These are phyloP conservation scores for Vaccinium vitisidaea DNA, from an alignment of 148 eudicot genomes.

Conservation along the genomic window DNA sequence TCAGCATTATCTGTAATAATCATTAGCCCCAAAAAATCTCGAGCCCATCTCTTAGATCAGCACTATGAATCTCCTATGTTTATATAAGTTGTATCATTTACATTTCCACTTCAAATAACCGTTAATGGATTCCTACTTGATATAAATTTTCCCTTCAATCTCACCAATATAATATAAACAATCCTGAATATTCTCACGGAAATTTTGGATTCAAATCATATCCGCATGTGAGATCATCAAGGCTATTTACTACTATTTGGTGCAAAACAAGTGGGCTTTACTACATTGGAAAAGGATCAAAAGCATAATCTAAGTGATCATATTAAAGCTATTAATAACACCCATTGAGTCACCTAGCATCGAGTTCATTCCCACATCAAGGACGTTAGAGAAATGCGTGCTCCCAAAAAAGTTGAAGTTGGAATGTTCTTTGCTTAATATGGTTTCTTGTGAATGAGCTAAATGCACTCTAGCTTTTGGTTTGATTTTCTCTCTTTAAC, in stretches of 20 bases:
- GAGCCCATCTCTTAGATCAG: neutral
- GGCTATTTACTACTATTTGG: neutral
- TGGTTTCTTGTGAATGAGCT: too few species aligned
- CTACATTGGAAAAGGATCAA: neutral
- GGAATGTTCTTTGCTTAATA: too few species aligned
- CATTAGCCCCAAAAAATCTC: neutral
- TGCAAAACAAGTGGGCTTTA: neutral
- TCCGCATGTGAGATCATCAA: neutral
- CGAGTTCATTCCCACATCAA: neutral
- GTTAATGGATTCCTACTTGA: too few species aligned
- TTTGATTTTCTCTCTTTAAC: too few species aligned
- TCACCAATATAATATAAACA: neutral
- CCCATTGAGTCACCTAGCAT: neutral
- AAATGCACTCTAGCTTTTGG: too few species aligned
- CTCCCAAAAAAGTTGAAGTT: neutral
- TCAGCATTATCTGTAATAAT: neutral
- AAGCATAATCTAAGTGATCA: neutral
- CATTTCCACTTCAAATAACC: too few species aligned
- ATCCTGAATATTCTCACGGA: neutral
- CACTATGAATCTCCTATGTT: neutral
- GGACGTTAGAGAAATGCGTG: neutral
- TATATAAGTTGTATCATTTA: too few species aligned
- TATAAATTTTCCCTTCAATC: neutral
- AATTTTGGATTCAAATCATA: neutral
- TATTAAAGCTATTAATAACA: neutral